Conservation (phyloP, 2,329 filamentous ascomycete species). For the Nannizziopsis arthrosporioides region DNA sequence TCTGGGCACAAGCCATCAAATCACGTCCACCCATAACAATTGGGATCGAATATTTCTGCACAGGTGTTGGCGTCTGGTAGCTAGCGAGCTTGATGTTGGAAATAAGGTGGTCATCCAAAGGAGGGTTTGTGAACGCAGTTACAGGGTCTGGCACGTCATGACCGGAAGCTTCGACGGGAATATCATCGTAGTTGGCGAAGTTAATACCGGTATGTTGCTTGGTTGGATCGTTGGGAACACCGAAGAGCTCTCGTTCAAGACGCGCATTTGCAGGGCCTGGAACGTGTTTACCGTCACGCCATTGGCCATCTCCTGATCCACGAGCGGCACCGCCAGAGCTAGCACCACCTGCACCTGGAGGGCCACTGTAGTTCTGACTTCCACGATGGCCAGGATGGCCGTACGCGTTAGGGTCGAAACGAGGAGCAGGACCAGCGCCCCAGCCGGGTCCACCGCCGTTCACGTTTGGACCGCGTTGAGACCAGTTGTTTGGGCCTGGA, state of each 20-base stretch:
- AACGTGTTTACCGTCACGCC: slow-evolving; percentile 94
- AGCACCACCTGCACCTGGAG: slow-evolving; percentile 36
- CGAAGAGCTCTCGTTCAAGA: slow-evolving; percentile 90
- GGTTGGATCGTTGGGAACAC: slow-evolving; percentile 74
- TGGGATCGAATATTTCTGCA: slow-evolving; percentile 98
- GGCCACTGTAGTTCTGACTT: slow-evolving; percentile 22
- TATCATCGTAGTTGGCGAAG: slow-evolving; percentile 99
- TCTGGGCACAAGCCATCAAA: slow-evolving; percentile 99
- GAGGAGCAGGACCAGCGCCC: slow-evolving; percentile 27
- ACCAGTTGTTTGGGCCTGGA: slow-evolving; percentile 4
- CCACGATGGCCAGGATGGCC: slow-evolving; percentile 47
- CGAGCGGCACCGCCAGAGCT: slow-evolving; percentile 46
- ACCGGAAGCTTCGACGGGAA: slow-evolving; percentile 93
- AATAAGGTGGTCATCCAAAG: slow-evolving; percentile 86
- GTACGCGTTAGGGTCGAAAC: slow-evolving; percentile 52
- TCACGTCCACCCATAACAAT: slow-evolving; percentile 98
- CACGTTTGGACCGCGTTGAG: slow-evolving; percentile 7
- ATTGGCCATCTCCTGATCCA: slow-evolving; percentile 89
- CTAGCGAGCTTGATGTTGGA: slow-evolving; percentile 85
- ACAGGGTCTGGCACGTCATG: slow-evolving; percentile 88
- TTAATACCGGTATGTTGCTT: slow-evolving; percentile 99
- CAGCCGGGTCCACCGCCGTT: slow-evolving; percentile 17
- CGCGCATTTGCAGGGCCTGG: slow-evolving; percentile 79
- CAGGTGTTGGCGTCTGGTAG: slow-evolving; percentile 91
- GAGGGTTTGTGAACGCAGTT: slow-evolving; percentile 81